Evolutionary conservation across 108 stramenopile species (phyloP).

Genomic region (Skeletonema marinoi): DNA sequence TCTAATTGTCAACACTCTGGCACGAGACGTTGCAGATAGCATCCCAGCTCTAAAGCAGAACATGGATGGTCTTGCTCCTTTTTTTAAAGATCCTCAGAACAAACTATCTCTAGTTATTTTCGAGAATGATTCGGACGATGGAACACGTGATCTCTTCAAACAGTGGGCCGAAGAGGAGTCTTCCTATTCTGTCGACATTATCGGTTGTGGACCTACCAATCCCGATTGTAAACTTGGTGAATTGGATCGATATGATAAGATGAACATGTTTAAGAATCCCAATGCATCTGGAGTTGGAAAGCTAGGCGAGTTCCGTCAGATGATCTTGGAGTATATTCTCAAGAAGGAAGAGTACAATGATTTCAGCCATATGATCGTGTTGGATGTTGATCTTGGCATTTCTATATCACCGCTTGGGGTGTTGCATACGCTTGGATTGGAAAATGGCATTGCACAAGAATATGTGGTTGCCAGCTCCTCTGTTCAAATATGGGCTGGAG

Average conservation of each 20-base stretch:
- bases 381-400: slow-evolving; percentile 52
- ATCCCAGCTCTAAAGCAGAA: slow-evolving; percentile 45
- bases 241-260: slow-evolving; percentile 50
- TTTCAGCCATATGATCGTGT: slow-evolving; percentile 56
- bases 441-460: slow-evolving; percentile 30
- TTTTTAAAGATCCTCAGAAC: slow-evolving; percentile 21
- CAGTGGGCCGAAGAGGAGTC: slow-evolving; percentile 34
- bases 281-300: slow-evolving; percentile 47
- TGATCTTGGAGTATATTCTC: slow-evolving; percentile 43
- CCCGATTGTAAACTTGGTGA: slow-evolving; percentile 48
- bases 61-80: slow-evolving; percentile 45
- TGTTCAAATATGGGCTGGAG: slow-evolving; percentile 47
- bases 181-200: slow-evolving; percentile 44
- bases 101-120: slow-evolving; percentile 49
- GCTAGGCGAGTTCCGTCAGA: slow-evolving; percentile 56
- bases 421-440: slow-evolving; percentile 49
- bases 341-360: slow-evolving; percentile 38
- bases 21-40: slow-evolving; percentile 45
- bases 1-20: slow-evolving; percentile 49
- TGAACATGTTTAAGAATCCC: slow-evolving; percentile 37
- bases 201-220: slow-evolving; percentile 45
- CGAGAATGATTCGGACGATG: slow-evolving; percentile 60
- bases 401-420: slow-evolving; percentile 50
- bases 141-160: slow-evolving; percentile 40
- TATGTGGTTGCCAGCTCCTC: slow-evolving; percentile 43